Conservation (phyloP, 2,329 filamentous ascomycete genomes). For the Calonectria henricotiae region DNA sequence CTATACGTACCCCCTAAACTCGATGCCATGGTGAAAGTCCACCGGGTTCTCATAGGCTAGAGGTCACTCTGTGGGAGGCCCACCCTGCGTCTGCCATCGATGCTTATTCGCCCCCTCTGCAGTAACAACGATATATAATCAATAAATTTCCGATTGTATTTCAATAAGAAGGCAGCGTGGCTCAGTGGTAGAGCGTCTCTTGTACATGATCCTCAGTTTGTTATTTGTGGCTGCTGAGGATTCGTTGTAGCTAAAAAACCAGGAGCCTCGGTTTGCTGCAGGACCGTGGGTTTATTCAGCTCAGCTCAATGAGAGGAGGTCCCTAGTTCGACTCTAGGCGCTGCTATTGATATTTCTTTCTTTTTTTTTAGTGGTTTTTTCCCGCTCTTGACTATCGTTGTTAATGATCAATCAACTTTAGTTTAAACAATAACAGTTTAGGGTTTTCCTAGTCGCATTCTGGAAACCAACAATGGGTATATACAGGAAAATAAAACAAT, state of each 20-base stretch:
- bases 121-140: not conserved
- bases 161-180: constrained; percentile 9
- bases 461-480: too few species aligned
- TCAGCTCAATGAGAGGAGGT: constrained; percentile 51
- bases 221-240: not conserved
- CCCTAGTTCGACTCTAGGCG: constrained; percentile 65
- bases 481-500: too few species aligned
- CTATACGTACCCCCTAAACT: not conserved
- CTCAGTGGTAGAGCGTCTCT: constrained; percentile 32
- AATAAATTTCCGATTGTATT: not conserved
- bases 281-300: not conserved
- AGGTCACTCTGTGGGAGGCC: constrained; percentile 10
- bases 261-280: not conserved
- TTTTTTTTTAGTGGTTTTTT: not conserved
- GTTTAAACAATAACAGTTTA: too few species aligned
- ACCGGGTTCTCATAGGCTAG: not conserved
- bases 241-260: not conserved
- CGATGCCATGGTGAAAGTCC: not conserved
- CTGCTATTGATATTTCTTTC: constrained; percentile 52
- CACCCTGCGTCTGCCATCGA: not conserved
- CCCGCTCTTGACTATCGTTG: too few species aligned
- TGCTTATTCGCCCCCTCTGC: not conserved
- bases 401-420: too few species aligned
- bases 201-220: too few species aligned
- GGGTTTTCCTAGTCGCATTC: too few species aligned